Evolutionary conservation across 192 early-diverging fungal genomes (phyloP).

Genomic region (Coemansia reversa): DNA sequence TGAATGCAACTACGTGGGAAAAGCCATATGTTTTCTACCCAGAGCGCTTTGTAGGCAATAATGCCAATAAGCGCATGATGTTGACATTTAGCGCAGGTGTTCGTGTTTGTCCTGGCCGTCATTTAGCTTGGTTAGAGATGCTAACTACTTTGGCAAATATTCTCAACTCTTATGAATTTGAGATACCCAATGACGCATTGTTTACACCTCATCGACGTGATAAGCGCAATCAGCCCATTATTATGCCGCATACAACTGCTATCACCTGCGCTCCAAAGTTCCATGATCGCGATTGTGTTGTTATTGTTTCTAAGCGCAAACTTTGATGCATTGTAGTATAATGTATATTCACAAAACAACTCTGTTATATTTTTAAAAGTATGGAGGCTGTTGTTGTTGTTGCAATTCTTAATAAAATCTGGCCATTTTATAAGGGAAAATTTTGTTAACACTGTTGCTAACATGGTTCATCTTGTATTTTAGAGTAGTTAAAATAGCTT

Average conservation of each 20-base stretch:
- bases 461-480: too few relatives aligned
- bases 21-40: constrained; percentile 20
- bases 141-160: constrained; percentile 38
- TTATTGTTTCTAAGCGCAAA: constrained; percentile 25
- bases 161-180: constrained; percentile 27
- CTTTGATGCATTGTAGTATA: too few relatives aligned
- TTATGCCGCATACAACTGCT: constrained; percentile 22
- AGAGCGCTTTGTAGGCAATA: constrained; percentile 21
- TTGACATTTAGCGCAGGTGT: constrained; percentile 45
- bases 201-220: constrained; percentile 19
- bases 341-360: too few relatives aligned
- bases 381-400: too few relatives aligned
- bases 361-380: too few relatives aligned
- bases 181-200: constrained; percentile 31
- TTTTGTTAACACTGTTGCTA: too few relatives aligned
- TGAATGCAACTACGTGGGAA: constrained; percentile 13
- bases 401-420: too few relatives aligned
- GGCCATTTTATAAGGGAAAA: too few relatives aligned
- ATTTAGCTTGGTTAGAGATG: constrained; percentile 45
- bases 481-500: too few relatives aligned
- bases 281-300: constrained; percentile 43
- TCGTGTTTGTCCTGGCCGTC: constrained; percentile 36
- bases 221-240: constrained; percentile 7
- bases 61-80: constrained; percentile 13
- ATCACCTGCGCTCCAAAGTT: constrained; percentile 29